phyloP scores from a whole-genome alignment of 306 rosid genomes.

The Cucumis hystrix region DNA sequence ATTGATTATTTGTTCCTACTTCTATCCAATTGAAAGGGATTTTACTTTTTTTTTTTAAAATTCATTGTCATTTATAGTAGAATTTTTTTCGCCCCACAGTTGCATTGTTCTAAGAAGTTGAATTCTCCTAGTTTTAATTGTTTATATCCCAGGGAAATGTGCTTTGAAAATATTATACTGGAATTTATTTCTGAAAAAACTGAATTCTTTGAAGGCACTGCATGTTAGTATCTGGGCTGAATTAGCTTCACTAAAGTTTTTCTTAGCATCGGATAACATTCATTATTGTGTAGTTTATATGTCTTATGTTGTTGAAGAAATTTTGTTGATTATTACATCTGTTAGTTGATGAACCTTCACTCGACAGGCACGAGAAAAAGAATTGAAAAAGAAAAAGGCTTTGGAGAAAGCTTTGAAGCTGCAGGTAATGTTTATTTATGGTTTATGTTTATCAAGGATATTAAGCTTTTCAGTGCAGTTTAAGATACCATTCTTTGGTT shows the following conservation, averaged over 20 bases:
- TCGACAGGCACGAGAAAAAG: slow-evolving; percentile 85
- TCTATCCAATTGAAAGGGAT: not conserved
- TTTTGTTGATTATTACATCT: not conserved
- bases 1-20: not conserved
- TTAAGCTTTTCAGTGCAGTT: not conserved
- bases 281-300: not conserved
- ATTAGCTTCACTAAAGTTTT: not conserved
- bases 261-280: not conserved
- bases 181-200: not conserved
- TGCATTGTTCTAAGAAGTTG: not conserved
- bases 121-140: not conserved
- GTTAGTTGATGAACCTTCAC: not conserved
- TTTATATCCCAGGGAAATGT: not conserved
- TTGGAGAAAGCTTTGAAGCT: slow-evolving; percentile 60
- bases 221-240: not conserved
- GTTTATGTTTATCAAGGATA: too few relatives aligned
- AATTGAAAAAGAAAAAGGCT: slow-evolving; percentile 68
- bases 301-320: not conserved
- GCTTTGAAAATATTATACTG: not conserved
- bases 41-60: not conserved
- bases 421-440: slow-evolving; percentile 31
- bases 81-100: not conserved
- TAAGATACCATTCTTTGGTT: not conserved
- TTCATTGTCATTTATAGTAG: not conserved
- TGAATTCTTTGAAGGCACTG: not conserved